Evolutionary conservation across 768 basidiomycete genomes (phyloP), one percentile per base, ranked within the genome.

Genomic region (Solioccasus polychromus): DNA sequence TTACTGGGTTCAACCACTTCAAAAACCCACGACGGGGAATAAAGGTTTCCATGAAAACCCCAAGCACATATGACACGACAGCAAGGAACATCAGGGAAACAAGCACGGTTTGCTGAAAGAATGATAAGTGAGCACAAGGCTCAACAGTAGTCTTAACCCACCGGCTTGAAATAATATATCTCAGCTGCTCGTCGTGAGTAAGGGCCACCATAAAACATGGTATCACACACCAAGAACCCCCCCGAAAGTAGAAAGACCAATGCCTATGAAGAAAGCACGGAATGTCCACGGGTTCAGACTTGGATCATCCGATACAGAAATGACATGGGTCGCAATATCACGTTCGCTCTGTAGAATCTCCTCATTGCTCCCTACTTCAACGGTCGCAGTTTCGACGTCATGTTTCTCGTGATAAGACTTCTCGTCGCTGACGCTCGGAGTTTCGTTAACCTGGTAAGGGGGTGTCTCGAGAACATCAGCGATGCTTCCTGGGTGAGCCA

Each of bases 161-260:
- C 78, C 4, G 78, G 77, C 59, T 80, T 79, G 61, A 79, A 81
- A 55, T 80, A 81, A 58, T 79, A 80, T 20, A 81, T 80, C 51
- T 81, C 72, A 25, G 77, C 77, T 78, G 44, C 14, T 44, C 3
- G 39, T 51, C 29, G 35, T 3, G 0, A 24, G 23, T 42, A 42
- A 50, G 25, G 17, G 8, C 15, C 41, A 14, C 30, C 12, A 4
- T 3, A 5, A 30, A 9, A 28, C 23, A 30, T 10, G 54, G 8
- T n/a, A n/a, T n/a, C n/a, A 60, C 59, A 11, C 53, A 73, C 76
- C 76, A 18, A 80, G 64, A 14, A 77, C 71, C 35, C 74, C 71
- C 51, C 77, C 76, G 31, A 80, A 61, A 66, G 71, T 20, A 70
- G 77, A 66, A 64, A 77, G 47, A 70, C 73, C 78, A 0, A 80